Conservation (phyloP, 352 stramenopile species). For the Nothophytophthora sp. region DNA sequence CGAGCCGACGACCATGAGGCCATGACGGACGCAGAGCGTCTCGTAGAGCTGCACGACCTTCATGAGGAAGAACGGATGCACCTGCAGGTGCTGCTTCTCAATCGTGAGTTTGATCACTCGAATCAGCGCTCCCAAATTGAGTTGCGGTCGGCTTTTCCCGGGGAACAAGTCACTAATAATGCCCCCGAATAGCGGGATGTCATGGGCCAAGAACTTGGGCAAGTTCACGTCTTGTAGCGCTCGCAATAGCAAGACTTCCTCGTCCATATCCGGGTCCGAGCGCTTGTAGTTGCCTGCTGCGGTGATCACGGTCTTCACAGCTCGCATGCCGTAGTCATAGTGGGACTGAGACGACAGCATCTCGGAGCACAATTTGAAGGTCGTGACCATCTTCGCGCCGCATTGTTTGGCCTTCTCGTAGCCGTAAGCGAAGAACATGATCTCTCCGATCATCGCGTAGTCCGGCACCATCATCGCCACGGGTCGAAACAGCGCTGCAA, state of each 20-base stretch:
- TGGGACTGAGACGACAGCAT: conserved; percentile 95
- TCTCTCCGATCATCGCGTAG: conserved; percentile 96
- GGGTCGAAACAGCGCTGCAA: conserved; percentile 94
- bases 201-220: conserved; percentile 95
- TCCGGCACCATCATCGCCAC: conserved; percentile 98
- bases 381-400: conserved; percentile 96
- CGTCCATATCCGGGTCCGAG: conserved; percentile 91
- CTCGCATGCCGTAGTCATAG: conserved; percentile 97
- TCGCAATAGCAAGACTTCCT: conserved; percentile 92
- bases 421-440: conserved; percentile 96
- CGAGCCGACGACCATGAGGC: conserved; percentile 94
- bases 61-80: conserved; percentile 91
- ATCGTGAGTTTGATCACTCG: conserved; percentile 89
- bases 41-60: conserved; percentile 96
- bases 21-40: conserved; percentile 94
- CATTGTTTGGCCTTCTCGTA: conserved; percentile 94
- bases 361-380: conserved; percentile 95
- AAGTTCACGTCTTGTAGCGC: conserved; percentile 95
- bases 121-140: conserved; percentile 90
- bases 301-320: conserved; percentile 96
- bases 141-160: conserved; percentile 82
- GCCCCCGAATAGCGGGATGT: conserved; percentile 94
- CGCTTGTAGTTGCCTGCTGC: conserved; percentile 95
- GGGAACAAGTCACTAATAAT: conserved; percentile 96
- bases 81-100: conserved; percentile 81